Conservation (phyloP, 495 filamentous ascomycete species). For the Lophiostoma macrostomum region DNA sequence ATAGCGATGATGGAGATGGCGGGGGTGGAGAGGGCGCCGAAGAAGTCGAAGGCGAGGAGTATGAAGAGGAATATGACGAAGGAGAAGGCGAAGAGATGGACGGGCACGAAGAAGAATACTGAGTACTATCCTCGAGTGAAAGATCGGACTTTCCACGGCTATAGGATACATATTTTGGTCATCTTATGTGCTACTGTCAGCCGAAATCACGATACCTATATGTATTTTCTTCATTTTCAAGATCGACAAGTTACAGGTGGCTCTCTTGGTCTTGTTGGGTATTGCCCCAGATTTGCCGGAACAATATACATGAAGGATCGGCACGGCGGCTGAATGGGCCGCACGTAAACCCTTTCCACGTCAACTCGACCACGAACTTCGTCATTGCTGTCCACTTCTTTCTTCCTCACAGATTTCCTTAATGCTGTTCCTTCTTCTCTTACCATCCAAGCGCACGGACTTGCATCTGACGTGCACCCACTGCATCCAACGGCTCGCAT, state of each 20-base stretch:
- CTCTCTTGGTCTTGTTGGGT: neutral
- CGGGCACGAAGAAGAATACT: neutral
- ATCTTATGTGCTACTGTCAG: neutral
- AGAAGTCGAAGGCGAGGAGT: conserved; percentile 40
- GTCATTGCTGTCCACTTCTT: no score
- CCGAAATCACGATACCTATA: neutral
- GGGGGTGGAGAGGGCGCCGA: conserved; percentile 54
- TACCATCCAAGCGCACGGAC: no score
- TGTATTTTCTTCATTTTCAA: neutral
- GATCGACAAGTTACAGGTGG: no score
- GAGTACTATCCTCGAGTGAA: no score
- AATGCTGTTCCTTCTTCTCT: no score
- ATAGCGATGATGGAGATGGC: conserved; percentile 52
- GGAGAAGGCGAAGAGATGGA: conserved; percentile 27
- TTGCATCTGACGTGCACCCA: no score
- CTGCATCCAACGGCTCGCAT: no score
- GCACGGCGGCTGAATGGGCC: neutral
- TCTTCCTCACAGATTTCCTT: no score
- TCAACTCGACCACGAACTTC: neutral
- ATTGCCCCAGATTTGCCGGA: conserved; percentile 13
- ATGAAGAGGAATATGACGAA: conserved; percentile 22
- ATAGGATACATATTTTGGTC: neutral
- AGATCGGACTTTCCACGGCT: no score
- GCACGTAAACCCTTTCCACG: neutral
- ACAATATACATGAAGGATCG: neutral